Percentiles rank a stretch among this genome's conserved stretches.
Evolutionary conservation across 805 yeast species (phyloP).

Genomic region (Saccharomyces mikatae): DNA sequence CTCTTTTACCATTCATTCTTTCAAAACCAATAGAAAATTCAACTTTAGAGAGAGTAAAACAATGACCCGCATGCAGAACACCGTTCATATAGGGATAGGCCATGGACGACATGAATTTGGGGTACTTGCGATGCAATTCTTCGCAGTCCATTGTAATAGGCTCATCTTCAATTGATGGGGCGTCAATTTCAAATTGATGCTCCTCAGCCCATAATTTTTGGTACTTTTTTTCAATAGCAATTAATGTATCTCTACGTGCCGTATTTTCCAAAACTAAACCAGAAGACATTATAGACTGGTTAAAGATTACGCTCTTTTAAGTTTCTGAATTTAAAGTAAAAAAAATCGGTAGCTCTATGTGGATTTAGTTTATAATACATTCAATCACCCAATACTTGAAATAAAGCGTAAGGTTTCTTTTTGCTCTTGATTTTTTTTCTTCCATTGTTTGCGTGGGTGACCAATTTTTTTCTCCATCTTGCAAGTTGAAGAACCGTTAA

Average conservation of each 20-base stretch:
- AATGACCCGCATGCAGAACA: conserved; percentile 94
- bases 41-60: conserved; percentile 87
- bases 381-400: not conserved
- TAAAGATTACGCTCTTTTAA: not conserved
- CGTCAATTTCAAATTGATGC: conserved; percentile 76
- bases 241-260: conserved; percentile 87
- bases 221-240: conserved; percentile 80
- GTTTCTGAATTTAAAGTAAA: not conserved
- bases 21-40: conserved; percentile 91
- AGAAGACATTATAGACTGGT: not conserved
- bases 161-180: conserved; percentile 67
- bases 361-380: not conserved
- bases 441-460: not conserved
- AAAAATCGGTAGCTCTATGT: not conserved
- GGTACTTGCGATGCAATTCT: conserved; percentile 67
- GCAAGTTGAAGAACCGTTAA: not conserved
- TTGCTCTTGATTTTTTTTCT: not conserved
- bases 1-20: conserved; percentile 88
- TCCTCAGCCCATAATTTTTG: conserved; percentile 84
- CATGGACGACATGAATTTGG: conserved; percentile 88
- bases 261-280: conserved; percentile 49
- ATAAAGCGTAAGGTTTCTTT: not conserved
- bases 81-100: conserved; percentile 99
- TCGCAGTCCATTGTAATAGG: conserved; percentile 49
- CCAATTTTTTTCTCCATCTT: not conserved